Base-by-base conservation (phyloP, 192 early-diverging fungal species). In the Funneliformis geosporum region DNA sequence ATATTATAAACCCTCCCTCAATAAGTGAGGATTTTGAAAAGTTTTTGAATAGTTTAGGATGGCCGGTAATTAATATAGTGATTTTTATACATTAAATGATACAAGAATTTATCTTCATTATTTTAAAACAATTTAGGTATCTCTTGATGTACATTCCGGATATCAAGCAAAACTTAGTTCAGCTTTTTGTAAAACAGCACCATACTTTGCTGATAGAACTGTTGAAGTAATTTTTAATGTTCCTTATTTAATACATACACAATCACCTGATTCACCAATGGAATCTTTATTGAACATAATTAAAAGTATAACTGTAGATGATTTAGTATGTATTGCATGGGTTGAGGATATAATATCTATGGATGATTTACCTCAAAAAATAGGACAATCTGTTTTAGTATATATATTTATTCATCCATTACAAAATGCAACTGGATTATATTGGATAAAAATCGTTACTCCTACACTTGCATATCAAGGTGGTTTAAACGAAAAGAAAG, bases 351-450 rank as follows among this genome's bases (percentile, higher is more conserved):
- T 90, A 25, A 81, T 86, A 9, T 77, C 73, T 79, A 84, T 88
- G 79, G 21, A 80, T 21, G 81, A 55, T 61, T 46, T 83, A 28
- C 84, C 88, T 25, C 84, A 89, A 65, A 85, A 79, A 44, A 82
- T 87, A 38, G 80, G 81, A 27, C 50, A 67, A 64, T 70, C 80
- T 18, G 73, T 43, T 46, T 86, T 88, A 82, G 81, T 91, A 0
- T 92, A 87, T 73, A 84, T 95, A 2, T 87, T 93, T 74, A 86
- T 95, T 44, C 87, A 95, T 80, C 93, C 94, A 6, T 79, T 94
- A 14, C 83, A 84, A 33, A 85, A 86, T 33, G 86, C 86, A 5
- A 85, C 87, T 75, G 90, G 90, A 39, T 76, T 95, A 79, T 95
- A 91, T 84, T 87, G 86, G 85, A 89, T 95, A 74, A 80, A 89